phyloP scores from a whole-genome alignment of 2,329 filamentous ascomycete genomes.

The Cladophialophora yegresii region DNA sequence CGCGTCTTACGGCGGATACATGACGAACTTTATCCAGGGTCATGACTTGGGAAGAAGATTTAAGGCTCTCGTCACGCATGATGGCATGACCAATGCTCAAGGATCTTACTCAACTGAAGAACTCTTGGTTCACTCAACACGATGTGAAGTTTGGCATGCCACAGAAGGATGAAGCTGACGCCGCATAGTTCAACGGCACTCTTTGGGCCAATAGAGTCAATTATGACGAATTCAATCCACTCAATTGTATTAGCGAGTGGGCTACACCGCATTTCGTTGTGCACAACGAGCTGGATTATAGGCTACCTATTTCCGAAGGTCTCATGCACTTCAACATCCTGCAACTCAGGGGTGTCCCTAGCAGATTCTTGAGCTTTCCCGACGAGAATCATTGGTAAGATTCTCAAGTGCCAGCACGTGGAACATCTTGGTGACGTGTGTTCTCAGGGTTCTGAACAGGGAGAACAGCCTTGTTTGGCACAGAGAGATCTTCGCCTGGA shows the following conservation, averaged over 20 bases:
- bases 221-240: slow-evolving; percentile 71
- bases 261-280: slow-evolving; percentile 79
- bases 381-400: slow-evolving; percentile 65
- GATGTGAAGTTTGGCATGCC: slow-evolving; percentile 40
- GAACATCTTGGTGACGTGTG: neutral
- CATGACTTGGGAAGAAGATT: slow-evolving; percentile 79
- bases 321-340: slow-evolving; percentile 78
- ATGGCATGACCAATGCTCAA: slow-evolving; percentile 72
- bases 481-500: slow-evolving; percentile 74
- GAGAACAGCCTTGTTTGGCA: slow-evolving; percentile 93
- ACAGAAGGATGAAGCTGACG: slow-evolving; percentile 14
- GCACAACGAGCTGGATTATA: slow-evolving; percentile 82
- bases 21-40: slow-evolving; percentile 82
- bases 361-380: slow-evolving; percentile 75
- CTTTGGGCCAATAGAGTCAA: slow-evolving; percentile 59
- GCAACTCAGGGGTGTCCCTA: slow-evolving; percentile 71
- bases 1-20: slow-evolving; percentile 49
- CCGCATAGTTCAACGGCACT: slow-evolving; percentile 49
- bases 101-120: slow-evolving; percentile 55
- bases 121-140: slow-evolving; percentile 56
- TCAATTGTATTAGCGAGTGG: slow-evolving; percentile 66
- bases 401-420: neutral
- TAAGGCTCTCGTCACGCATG: slow-evolving; percentile 84
- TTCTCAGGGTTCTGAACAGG: slow-evolving; percentile 70
- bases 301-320: slow-evolving; percentile 79